A percentile compares a stretch with the other conserved stretches of the same genome.
phyloP scores from a whole-genome alignment of 2,329 filamentous ascomycete species.

The Sordariomycetes sp. region DNA sequence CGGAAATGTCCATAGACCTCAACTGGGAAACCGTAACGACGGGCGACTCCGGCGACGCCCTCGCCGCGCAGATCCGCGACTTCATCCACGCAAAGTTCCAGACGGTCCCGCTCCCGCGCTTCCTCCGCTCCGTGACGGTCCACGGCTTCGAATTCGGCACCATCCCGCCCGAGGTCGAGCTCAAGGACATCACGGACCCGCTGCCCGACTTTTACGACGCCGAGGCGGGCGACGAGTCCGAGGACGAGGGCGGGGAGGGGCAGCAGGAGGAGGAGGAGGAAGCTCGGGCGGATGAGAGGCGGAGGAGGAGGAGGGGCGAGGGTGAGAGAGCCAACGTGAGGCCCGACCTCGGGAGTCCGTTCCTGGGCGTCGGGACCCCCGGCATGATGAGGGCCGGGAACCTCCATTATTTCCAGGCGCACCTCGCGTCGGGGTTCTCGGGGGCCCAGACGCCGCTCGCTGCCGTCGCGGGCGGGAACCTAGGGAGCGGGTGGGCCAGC shows the following conservation, averaged over 20 bases:
- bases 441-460: slow-evolving; percentile 70
- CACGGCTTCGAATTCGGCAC: slow-evolving; percentile 88
- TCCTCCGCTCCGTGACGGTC: slow-evolving; percentile 92
- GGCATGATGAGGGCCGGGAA: slow-evolving; percentile 61
- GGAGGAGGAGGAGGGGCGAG: not conserved
- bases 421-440: slow-evolving; percentile 56
- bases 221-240: slow-evolving; percentile 39
- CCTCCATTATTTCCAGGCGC: slow-evolving; percentile 71
- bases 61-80: slow-evolving; percentile 75
- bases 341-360: slow-evolving; percentile 37
- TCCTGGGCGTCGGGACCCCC: slow-evolving; percentile 45
- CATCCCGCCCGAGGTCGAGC: slow-evolving; percentile 70
- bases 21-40: slow-evolving; percentile 90
- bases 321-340: not conserved
- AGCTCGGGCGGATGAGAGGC: slow-evolving; percentile 7
- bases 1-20: slow-evolving; percentile 85
- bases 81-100: slow-evolving; percentile 97
- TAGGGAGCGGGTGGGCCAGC: slow-evolving; percentile 22
- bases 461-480: slow-evolving; percentile 57
- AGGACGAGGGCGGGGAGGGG: slow-evolving; percentile 20
- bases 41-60: slow-evolving; percentile 72
- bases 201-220: slow-evolving; percentile 94
- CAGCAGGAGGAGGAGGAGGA: slow-evolving; percentile 18
- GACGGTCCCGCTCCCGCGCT: slow-evolving; percentile 76
- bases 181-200: slow-evolving; percentile 95